Evolutionary conservation across 495 filamentous ascomycete genomes (phyloP).

Genomic region (Amphirosellinia nigrospora): DNA sequence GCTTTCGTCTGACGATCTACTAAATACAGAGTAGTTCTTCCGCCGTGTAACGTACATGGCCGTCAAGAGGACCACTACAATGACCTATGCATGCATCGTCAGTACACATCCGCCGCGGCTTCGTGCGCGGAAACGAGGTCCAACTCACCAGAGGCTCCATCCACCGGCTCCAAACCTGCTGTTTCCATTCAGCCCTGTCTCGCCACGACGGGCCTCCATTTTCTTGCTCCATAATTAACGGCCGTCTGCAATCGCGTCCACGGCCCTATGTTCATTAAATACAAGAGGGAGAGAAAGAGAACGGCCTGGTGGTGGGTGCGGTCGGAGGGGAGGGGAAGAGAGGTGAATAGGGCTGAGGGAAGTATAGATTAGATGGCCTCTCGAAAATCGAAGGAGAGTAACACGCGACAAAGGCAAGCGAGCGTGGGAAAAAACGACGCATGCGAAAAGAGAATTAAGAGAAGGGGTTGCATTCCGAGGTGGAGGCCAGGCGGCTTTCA

Average conservation of each 20-base stretch:
- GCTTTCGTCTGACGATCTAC: constrained; percentile 19
- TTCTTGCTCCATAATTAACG: constrained; percentile 17
- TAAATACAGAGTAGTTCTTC: constrained; percentile 52
- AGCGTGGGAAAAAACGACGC: constrained; percentile 2
- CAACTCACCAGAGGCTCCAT: constrained; percentile 27
- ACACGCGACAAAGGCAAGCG: constrained; percentile 18
- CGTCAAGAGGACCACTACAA: constrained; percentile 57
- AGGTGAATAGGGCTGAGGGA: neutral
- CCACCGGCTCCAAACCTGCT: constrained; percentile 29
- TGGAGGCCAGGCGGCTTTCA: constrained; percentile 10
- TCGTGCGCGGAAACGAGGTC: neutral
- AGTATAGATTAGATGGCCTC: neutral
- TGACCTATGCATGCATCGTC: constrained; percentile 46
- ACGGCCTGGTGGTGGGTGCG: neutral
- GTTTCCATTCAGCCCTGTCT: constrained; percentile 29
- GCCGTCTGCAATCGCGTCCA: constrained; percentile 7
- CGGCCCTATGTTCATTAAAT: constrained; percentile 12
- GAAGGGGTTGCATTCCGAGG: constrained; percentile 23
- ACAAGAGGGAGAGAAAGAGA: neutral
- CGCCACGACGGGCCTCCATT: constrained; percentile 27
- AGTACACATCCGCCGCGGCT: neutral
- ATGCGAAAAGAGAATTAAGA: constrained; percentile 3
- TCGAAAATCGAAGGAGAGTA: constrained; percentile 1
- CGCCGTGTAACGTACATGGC: constrained; percentile 60
- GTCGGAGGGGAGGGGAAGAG: neutral